Evolutionary conservation across 2,329 filamentous ascomycete genomes (phyloP), one percentile per base, ranked within the genome.

Genomic region (Chlorencoelia australis): DNA sequence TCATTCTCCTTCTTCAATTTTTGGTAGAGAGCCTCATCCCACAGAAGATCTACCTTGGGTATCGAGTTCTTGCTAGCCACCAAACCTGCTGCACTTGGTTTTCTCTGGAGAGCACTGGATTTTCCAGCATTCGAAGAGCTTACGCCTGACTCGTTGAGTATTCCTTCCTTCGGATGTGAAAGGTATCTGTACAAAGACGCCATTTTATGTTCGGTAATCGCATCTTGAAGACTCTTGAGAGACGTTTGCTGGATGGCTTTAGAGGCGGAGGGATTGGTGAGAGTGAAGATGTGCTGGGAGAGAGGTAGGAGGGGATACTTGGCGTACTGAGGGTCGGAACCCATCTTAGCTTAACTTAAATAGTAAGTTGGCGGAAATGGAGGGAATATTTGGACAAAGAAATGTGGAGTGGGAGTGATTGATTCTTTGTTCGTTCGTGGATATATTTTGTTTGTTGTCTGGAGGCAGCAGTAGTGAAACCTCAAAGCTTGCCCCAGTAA

Each of bases 1-100:
- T 85, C 81, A 52, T 91, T 91, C 46, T 85, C 80, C 46, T 74
- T 75, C 59, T 80, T 75, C 47, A 91, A 65, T 57, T 75, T 72
- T 53, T 83, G 73, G 59, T 95, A 96, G 42, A 94, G 66, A 16
- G 73, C 71, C 65, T 96, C 88, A 55, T 98, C 87, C 91, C 91
- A 98, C 0, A 85, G 74, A 39, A 96, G 68, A 50, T 75, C 78
- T 28, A 84, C 71, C 43, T 69, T 75, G 17, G 72, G 66, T 19
- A 74, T 68, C 15, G 75, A 66, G 53, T 73, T 73, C 61, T 76
- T 79, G 54, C 75, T 80, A 39, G 84, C 82, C 46, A 91, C 71
- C 70, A 93, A 76, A 56, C 79, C 82, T 28, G 75, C 77, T 39
- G 75, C 67, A 61, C 84, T 77, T 49, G 72, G 76, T 64, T 81